phyloP scores from a whole-genome alignment of 352 stramenopile species.

The Globisporangium mamillatum region DNA sequence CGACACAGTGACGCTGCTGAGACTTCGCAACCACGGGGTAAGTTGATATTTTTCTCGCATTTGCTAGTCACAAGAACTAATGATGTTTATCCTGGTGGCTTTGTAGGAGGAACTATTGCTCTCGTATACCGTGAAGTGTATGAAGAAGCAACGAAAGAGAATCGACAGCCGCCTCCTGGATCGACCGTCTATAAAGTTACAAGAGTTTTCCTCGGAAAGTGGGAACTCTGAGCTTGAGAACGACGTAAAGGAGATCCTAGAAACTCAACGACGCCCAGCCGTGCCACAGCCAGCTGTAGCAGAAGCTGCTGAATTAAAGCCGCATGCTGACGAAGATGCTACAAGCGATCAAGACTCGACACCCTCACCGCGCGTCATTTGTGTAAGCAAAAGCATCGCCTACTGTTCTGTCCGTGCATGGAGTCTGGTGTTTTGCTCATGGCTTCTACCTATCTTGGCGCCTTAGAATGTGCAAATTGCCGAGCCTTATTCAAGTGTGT shows the following conservation, averaged over 20 bases:
- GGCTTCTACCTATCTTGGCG: background rate
- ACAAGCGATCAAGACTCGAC: background rate
- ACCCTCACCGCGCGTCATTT: background rate
- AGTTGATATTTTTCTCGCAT: conserved; percentile 4
- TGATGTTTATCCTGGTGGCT: background rate
- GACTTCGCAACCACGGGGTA: conserved; percentile 46
- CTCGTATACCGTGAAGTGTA: conserved; percentile 35
- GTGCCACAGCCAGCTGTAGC: background rate
- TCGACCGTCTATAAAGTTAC: conserved; percentile 18
- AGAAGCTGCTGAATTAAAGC: background rate
- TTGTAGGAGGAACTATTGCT: conserved; percentile 44
- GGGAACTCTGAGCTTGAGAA: background rate
- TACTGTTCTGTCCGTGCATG: background rate
- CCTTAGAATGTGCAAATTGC: conserved; percentile 35
- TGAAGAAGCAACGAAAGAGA: conserved; percentile 2
- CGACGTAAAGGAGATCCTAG: background rate
- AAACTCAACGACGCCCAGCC: background rate
- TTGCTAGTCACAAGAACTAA: background rate
- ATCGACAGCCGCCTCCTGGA: conserved; percentile 7
- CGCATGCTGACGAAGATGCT: background rate
- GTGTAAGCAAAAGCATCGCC: background rate
- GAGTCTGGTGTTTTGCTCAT: background rate
- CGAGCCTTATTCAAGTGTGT: conserved; percentile 22
- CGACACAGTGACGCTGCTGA: conserved; percentile 58
- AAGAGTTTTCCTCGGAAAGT: background rate